Conservation (phyloP, 306 rosid genomes). For the Castanea crenata region DNA sequence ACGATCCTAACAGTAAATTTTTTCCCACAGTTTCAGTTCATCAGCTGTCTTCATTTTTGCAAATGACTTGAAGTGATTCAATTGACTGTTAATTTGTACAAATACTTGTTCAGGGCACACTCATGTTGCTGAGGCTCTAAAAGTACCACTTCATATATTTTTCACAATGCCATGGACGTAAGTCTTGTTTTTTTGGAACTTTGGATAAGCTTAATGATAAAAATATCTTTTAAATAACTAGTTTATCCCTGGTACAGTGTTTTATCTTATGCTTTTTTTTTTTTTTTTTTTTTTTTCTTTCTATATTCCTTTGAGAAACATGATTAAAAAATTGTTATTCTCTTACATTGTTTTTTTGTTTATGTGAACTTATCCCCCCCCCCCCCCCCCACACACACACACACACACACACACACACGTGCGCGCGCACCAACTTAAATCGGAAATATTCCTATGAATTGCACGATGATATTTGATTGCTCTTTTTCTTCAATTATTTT, state of each 20-base stretch:
- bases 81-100: conserved; percentile 24
- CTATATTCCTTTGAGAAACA: neutral
- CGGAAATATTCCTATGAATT: conserved; percentile 9
- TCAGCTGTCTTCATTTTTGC: neutral
- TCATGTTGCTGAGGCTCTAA: conserved; percentile 81
- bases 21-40: neutral
- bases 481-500: neutral
- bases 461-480: conserved; percentile 5
- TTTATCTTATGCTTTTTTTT: conserved; percentile 7
- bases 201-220: conserved; percentile 29
- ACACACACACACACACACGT: neutral
- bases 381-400: too few relatives aligned
- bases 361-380: neutral
- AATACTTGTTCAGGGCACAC: conserved; percentile 70
- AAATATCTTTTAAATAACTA: neutral
- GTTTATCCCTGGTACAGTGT: neutral
- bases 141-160: conserved; percentile 76
- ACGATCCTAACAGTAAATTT: neutral
- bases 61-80: conserved; percentile 6
- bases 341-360: neutral
- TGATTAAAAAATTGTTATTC: neutral
- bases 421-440: neutral
- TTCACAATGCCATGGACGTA: conserved; percentile 99
- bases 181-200: conserved; percentile 48
- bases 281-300: neutral